Conservation (phyloP, 257 asterid genomes). For the Coffea eugenioides region DNA sequence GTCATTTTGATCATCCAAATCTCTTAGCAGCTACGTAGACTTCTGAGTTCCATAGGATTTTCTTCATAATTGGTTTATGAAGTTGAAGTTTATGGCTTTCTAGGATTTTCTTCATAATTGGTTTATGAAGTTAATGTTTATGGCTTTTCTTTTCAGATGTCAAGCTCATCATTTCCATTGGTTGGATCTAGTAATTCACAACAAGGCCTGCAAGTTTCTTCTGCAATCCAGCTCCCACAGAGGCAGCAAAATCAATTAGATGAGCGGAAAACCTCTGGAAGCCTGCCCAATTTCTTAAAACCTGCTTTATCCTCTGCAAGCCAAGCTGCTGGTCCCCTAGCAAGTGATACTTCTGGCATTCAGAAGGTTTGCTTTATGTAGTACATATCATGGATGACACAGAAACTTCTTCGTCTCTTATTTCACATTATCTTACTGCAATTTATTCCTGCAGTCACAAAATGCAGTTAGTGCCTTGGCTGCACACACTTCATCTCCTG, state of each 20-base stretch:
- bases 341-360: constrained; percentile 51
- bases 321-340: constrained; percentile 43
- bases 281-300: constrained; percentile 53
- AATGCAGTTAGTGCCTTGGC: constrained; percentile 45
- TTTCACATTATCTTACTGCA: constrained; percentile 7
- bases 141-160: constrained; percentile 31
- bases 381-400: background rate
- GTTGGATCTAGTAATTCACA: constrained; percentile 55
- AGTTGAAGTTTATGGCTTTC: background rate
- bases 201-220: constrained; percentile 47
- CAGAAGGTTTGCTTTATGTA: constrained; percentile 63
- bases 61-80: background rate
- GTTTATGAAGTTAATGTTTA: background rate
- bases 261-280: constrained; percentile 59
- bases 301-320: constrained; percentile 53
- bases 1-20: background rate
- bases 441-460: constrained; percentile 48
- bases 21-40: background rate
- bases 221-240: constrained; percentile 54
- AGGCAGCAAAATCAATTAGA: constrained; percentile 59
- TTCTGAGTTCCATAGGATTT: background rate
- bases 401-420: background rate
- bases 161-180: constrained; percentile 44
- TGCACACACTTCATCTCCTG: constrained; percentile 56
- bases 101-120: background rate